Evolutionary conservation across 495 filamentous ascomycete species (phyloP).

Genomic region (Parmelia sp.): DNA sequence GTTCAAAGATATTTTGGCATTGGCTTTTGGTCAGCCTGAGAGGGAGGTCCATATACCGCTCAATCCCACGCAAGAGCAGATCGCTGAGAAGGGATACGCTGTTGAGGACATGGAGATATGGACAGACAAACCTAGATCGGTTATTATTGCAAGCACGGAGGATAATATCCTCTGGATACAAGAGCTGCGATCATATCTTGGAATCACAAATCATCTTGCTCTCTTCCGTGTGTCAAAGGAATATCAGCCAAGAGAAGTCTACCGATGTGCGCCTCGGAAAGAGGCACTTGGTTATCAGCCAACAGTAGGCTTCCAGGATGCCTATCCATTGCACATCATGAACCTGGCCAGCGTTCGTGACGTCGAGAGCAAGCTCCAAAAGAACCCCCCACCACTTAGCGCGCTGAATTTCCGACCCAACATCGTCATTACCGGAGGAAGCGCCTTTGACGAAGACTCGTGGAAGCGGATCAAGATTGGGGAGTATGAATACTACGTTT

Average conservation of each 20-base stretch:
- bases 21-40: slow-evolving; percentile 23
- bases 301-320: slow-evolving; percentile 74
- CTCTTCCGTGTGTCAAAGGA: slow-evolving; percentile 65
- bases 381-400: slow-evolving; percentile 55
- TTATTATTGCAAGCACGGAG: slow-evolving; percentile 45
- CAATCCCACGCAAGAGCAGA: slow-evolving; percentile 47
- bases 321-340: slow-evolving; percentile 80
- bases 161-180: slow-evolving; percentile 34
- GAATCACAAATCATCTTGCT: slow-evolving; percentile 56
- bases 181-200: slow-evolving; percentile 52
- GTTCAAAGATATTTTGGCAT: background rate
- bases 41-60: slow-evolving; percentile 58
- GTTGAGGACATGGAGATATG: slow-evolving; percentile 66
- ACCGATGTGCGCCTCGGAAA: slow-evolving; percentile 66
- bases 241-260: slow-evolving; percentile 55
- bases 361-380: slow-evolving; percentile 44
- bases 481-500: slow-evolving; percentile 47
- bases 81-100: slow-evolving; percentile 49
- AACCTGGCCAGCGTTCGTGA: slow-evolving; percentile 69
- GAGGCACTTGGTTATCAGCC: slow-evolving; percentile 68
- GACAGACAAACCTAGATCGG: slow-evolving; percentile 61
- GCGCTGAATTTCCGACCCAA: slow-evolving; percentile 76
- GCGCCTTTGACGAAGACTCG: slow-evolving; percentile 62
- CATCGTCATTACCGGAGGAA: slow-evolving; percentile 62
- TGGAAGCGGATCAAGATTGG: slow-evolving; percentile 71